Conservation (phyloP, 768 basidiomycete species). For the Austroboletus eburneus region DNA sequence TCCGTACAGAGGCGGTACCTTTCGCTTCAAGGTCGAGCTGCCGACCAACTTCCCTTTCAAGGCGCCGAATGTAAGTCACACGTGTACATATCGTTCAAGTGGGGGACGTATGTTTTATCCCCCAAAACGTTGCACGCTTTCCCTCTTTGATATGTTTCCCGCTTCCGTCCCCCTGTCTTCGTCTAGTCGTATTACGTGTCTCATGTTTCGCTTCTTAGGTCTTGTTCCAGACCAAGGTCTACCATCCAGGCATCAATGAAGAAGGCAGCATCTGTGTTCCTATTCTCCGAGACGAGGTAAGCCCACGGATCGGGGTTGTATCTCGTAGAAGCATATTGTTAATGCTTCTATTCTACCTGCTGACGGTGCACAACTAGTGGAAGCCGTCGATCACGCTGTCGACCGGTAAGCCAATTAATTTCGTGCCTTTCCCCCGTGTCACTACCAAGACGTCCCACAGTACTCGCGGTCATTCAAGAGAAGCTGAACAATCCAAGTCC, state of each 20-base stretch:
- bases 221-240: conserved; percentile 80
- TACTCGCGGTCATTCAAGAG: conserved; percentile 72
- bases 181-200: conserved; percentile 17
- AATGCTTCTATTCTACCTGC: not conserved
- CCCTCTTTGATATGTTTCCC: conserved; percentile 1
- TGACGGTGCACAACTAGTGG: conserved; percentile 50
- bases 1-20: conserved; percentile 81
- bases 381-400: conserved; percentile 75
- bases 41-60: conserved; percentile 86
- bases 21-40: conserved; percentile 68
- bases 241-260: conserved; percentile 89
- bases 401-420: conserved; percentile 43
- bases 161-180: not conserved
- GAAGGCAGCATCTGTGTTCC: conserved; percentile 85
- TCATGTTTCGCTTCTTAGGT: conserved; percentile 45
- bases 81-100: conserved; percentile 2
- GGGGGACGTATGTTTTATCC: conserved; percentile 7
- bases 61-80: conserved; percentile 58
- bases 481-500: conserved; percentile 86
- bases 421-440: not conserved
- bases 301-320: conserved; percentile 20
- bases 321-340: conserved; percentile 1
- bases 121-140: conserved; percentile 17
- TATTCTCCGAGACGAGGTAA: conserved; percentile 76
- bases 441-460: conserved; percentile 35